A percentile compares a stretch with the other conserved stretches of the same genome.
phyloP scores from a whole-genome alignment of 805 yeast species.

The Metschnikowia aberdeeniae region DNA sequence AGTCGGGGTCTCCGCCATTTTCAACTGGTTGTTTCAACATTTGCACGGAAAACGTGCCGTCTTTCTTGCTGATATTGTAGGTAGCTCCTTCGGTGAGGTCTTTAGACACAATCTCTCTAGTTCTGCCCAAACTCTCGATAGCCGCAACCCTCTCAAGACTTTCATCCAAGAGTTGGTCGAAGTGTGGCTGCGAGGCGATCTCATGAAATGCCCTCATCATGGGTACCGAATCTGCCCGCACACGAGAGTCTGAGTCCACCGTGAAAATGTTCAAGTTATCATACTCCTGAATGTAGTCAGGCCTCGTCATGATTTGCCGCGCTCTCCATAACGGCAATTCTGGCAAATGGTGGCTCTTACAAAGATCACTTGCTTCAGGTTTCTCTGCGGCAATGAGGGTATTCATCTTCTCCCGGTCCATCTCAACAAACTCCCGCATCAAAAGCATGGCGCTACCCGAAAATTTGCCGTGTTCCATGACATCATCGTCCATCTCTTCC shows the following conservation, averaged over 20 bases:
- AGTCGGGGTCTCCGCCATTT: conserved; percentile 23
- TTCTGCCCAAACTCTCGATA: conserved; percentile 73
- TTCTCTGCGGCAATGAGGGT: conserved; percentile 17
- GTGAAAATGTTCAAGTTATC: conserved; percentile 78
- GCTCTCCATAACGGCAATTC: conserved; percentile 81
- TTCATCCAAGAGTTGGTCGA: conserved; percentile 60
- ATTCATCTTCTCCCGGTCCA: conserved; percentile 45
- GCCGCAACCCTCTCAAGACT: conserved; percentile 66
- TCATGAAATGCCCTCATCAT: conserved; percentile 90
- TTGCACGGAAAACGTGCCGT: conserved; percentile 9
- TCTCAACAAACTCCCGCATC: conserved; percentile 65
- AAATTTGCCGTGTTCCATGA: conserved; percentile 78
- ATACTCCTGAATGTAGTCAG: conserved; percentile 71
- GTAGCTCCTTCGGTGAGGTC: conserved; percentile 55
- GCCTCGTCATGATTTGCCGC: conserved; percentile 78
- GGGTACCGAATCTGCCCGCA: conserved; percentile 77
- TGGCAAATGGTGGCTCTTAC: conserved; percentile 54
- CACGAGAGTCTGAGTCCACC: conserved; percentile 67
- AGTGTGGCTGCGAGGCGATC: conserved; percentile 66
- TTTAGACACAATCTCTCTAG: conserved; percentile 69
- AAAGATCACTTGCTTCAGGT: conserved; percentile 13
- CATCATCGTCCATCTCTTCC: conserved; percentile 81
- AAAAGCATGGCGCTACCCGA: conserved; percentile 69
- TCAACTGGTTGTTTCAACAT: conserved; percentile 17
- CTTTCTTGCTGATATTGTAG: conserved; percentile 29